Evolutionary conservation across 202 grass and related monocot genomes (phyloP), one percentile per base, ranked within the genome.

Genomic region (Zizania palustris): DNA sequence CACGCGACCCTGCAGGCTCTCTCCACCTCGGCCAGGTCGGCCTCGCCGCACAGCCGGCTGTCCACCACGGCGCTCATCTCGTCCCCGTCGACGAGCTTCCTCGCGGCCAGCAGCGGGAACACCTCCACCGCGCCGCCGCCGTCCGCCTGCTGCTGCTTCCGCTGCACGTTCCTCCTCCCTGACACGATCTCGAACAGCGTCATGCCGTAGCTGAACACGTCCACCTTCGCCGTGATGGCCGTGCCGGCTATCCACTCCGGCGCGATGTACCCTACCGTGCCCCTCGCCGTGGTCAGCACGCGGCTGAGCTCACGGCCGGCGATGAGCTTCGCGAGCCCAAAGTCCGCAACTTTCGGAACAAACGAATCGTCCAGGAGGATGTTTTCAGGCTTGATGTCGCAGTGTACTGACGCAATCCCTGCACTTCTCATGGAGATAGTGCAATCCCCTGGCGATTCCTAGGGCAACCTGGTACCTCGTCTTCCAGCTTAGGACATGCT

Each of bases 1-100:
- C 89, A 85, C 9, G 92, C 89, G 0, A 90, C 68, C 48, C 73
- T 83, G 36, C 83, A 89, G 2, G 50, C 50, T 54, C 50, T 54
- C 6, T 54, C 50, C 50, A 19, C 50, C 16, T 54, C 16, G 16
- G 2, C 6, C 50, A 19, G 3, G 50, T 54, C 16, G 16, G 16
- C 50, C 5, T 54, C 15, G 2, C 16, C 50, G 6, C 16, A 5
- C 5, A 54, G 16, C 16, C 50, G 16, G 6, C 50, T 11, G 16
- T 54, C 50, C 50, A 54, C 50, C 6, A 54, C 50, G 50, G 50
- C 50, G 16, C 50, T 7, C 50, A 54, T 15, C 50, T 54, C 46
- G 4, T 50, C 50, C 16, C 50, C 50, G 14, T 14, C 46, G 46
- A 5, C 14, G 16, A 54, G 50, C 50, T 0, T 54, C 6, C 50